Percentiles rank a stretch among this genome's conserved stretches.
These are phyloP conservation scores for Psilocybe subaeruginosa DNA, from an alignment of 768 basidiomycete species.

Conservation along the genomic window DNA sequence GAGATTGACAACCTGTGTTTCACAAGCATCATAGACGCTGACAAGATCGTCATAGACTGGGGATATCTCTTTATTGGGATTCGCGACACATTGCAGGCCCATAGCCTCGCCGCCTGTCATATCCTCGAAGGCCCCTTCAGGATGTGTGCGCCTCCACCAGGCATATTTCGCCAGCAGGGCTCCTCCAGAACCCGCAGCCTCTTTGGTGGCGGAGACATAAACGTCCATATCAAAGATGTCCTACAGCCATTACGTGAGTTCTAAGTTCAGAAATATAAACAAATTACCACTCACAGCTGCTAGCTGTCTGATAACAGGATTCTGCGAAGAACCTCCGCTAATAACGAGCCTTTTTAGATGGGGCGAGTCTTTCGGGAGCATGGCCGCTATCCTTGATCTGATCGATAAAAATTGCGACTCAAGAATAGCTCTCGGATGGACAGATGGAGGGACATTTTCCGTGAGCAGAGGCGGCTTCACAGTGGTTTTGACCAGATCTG, in stretches of 20 bases:
- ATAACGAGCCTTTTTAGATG: slow-evolving; percentile 69
- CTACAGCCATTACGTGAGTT: slow-evolving; percentile 23
- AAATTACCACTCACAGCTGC: slow-evolving; percentile 50
- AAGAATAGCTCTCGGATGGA: slow-evolving; percentile 76
- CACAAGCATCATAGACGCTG: slow-evolving; percentile 55
- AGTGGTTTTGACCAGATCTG: slow-evolving; percentile 27
- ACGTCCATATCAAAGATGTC: slow-evolving; percentile 81
- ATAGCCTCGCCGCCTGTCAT: slow-evolving; percentile 57
- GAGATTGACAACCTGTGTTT: slow-evolving; percentile 38
- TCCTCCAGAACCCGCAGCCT: slow-evolving; percentile 75
- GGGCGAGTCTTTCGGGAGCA: slow-evolving; percentile 60
- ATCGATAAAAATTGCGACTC: slow-evolving; percentile 88
- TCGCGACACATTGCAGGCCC: slow-evolving; percentile 63
- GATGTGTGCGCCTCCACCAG: slow-evolving; percentile 60
- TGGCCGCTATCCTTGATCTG: slow-evolving; percentile 67
- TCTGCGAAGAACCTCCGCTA: slow-evolving; percentile 80
- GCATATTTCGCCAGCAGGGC: slow-evolving; percentile 72
- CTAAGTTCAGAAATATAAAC: neutral
- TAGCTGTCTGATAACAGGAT: slow-evolving; percentile 71
- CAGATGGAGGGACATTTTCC: slow-evolving; percentile 42
- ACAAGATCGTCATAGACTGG: slow-evolving; percentile 59
- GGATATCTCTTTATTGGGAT: slow-evolving; percentile 47
- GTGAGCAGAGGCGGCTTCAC: slow-evolving; percentile 28
- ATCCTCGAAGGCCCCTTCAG: slow-evolving; percentile 62
- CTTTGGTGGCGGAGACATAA: slow-evolving; percentile 66